These are phyloP conservation scores for Closterium sp. DNA, from an alignment of 139 green algal species.

Conservation along the genomic window DNA sequence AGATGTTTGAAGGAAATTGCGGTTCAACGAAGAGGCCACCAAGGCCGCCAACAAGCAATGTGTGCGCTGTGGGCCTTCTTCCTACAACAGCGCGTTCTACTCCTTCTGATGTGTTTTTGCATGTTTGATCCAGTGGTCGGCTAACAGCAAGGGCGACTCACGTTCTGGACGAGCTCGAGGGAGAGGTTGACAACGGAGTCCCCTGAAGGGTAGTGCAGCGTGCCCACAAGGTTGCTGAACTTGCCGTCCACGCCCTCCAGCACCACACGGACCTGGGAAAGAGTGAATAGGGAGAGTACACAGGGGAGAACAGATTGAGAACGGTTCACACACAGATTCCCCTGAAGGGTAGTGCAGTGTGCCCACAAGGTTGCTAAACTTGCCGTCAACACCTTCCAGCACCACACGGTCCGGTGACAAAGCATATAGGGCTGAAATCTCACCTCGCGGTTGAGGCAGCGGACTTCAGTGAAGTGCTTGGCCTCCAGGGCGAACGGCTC, in stretches of 20 bases:
- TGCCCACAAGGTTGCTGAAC: conserved; percentile 80
- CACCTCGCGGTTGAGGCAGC: conserved; percentile 70
- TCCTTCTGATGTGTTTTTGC: too few species aligned
- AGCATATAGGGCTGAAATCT: too few species aligned
- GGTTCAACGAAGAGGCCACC: too few species aligned
- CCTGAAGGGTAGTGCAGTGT: conserved; percentile 68
- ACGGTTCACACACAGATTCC: conserved; percentile 6
- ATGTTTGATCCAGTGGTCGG: too few species aligned
- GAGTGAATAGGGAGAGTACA: background rate
- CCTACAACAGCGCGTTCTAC: too few species aligned
- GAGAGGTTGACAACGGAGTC: conserved; percentile 65
- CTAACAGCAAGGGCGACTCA: too few species aligned
- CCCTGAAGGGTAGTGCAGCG: conserved; percentile 61
- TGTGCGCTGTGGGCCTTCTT: too few species aligned
- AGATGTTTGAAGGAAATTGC: too few species aligned
- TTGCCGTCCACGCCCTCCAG: conserved; percentile 82
- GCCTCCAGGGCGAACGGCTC: conserved; percentile 78
- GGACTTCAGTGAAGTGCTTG: conserved; percentile 79
- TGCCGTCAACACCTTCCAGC: conserved; percentile 77
- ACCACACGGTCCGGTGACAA: conserved; percentile 59
- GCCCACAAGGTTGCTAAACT: conserved; percentile 80
- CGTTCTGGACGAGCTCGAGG: conserved; percentile 61
- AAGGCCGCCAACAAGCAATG: too few species aligned
- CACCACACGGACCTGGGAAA: conserved; percentile 62
- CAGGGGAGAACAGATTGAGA: too few species aligned